Evolutionary conservation across 2,329 filamentous ascomycete genomes (phyloP).

Genomic region (Monosporascus sp.): DNA sequence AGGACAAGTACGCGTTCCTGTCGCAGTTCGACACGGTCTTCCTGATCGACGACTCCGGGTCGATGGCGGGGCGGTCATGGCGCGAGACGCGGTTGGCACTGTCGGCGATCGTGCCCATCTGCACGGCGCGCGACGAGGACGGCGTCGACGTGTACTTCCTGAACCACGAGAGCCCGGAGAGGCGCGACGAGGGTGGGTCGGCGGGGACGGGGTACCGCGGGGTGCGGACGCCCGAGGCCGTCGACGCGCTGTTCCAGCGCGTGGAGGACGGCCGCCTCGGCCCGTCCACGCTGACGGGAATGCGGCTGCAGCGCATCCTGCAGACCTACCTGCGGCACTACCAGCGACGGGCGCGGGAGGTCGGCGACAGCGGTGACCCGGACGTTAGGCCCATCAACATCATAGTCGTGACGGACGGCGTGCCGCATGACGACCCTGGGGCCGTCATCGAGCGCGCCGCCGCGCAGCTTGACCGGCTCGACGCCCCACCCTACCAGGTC

Average conservation of each 20-base stretch:
- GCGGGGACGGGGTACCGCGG: slow-evolving; percentile 54
- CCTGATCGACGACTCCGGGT: slow-evolving; percentile 79
- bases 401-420: slow-evolving; percentile 86
- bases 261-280: slow-evolving; percentile 45
- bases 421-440: slow-evolving; percentile 72
- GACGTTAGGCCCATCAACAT: slow-evolving; percentile 73
- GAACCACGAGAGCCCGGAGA: slow-evolving; percentile 50
- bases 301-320: slow-evolving; percentile 63
- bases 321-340: slow-evolving; percentile 60
- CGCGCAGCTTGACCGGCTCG: slow-evolving; percentile 59
- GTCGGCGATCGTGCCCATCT: slow-evolving; percentile 64
- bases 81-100: slow-evolving; percentile 64
- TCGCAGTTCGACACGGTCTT: slow-evolving; percentile 77
- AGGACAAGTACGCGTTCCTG: slow-evolving; percentile 52
- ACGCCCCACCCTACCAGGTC: slow-evolving; percentile 72
- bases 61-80: slow-evolving; percentile 74
- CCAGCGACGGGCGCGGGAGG: slow-evolving; percentile 29
- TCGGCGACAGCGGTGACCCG: slow-evolving; percentile 26
- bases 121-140: slow-evolving; percentile 69
- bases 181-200: slow-evolving; percentile 19
- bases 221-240: slow-evolving; percentile 49
- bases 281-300: slow-evolving; percentile 63
- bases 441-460: slow-evolving; percentile 60
- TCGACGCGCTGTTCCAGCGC: slow-evolving; percentile 61
- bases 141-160: slow-evolving; percentile 87